Evolutionary conservation across 805 yeast genomes (phyloP).

Genomic region (Hermanozyma aechmeae): DNA sequence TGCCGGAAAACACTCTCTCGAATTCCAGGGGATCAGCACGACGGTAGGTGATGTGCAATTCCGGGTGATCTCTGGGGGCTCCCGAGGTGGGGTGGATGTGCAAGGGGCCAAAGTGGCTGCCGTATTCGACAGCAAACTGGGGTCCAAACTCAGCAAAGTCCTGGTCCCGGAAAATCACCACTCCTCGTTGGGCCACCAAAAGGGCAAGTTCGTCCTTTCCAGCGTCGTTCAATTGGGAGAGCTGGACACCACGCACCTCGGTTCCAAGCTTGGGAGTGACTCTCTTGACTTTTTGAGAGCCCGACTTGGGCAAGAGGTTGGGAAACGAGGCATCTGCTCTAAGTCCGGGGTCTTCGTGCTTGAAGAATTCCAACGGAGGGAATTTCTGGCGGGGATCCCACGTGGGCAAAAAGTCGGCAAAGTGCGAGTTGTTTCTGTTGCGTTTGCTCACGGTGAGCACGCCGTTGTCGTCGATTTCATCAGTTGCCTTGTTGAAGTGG

Average conservation of each 20-base stretch:
- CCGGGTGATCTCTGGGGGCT: conserved; percentile 40
- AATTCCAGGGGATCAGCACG: conserved; percentile 11
- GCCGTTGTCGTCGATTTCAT: conserved; percentile 32
- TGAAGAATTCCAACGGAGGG: conserved; percentile 45
- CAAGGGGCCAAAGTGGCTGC: conserved; percentile 57
- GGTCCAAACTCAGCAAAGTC: conserved; percentile 51
- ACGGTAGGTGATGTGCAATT: conserved; percentile 12
- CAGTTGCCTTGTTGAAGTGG: conserved; percentile 45
- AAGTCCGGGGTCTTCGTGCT: conserved; percentile 54
- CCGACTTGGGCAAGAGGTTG: conserved; percentile 38
- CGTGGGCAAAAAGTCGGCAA: conserved; percentile 57
- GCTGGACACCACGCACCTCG: conserved; percentile 51
- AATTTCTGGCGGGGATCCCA: conserved; percentile 55
- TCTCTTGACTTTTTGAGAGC: conserved; percentile 19
- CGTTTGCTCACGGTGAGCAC: conserved; percentile 33
- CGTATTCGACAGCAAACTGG: conserved; percentile 42
- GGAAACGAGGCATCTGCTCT: conserved; percentile 52
- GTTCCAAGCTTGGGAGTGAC: conserved; percentile 67
- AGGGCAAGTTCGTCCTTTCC: conserved; percentile 66
- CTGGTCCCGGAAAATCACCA: conserved; percentile 57
- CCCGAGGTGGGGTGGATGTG: conserved; percentile 74
- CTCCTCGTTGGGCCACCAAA: conserved; percentile 61
- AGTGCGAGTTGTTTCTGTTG: conserved; percentile 15
- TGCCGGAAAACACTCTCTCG: conserved; percentile 11
- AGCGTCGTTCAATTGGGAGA: conserved; percentile 40